Base-by-base conservation (phyloP, 129 eudicot species). In the Pulicaria dysenterica region DNA sequence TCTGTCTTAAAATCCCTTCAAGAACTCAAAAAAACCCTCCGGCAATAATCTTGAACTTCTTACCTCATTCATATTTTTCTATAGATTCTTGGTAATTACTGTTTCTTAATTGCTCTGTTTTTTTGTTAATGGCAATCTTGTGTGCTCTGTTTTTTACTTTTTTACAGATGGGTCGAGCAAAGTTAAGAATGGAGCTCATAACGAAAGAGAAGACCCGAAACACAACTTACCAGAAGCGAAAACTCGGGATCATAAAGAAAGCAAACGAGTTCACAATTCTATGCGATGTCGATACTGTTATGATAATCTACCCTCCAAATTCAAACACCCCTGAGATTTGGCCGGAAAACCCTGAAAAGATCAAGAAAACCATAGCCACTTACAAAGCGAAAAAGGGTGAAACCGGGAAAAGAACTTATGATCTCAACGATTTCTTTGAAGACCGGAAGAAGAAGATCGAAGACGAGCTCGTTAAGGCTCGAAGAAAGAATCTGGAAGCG, bases 401-500 rank as follows among this genome's bases (percentile, higher is more conserved):
- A 3, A 34, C 71, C 7, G 83, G 82, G 7, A 83, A 80, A 44
- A 61, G 70, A 54, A 77, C 67, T 2, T 80, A 69, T 17, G 72
- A 50, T 11, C 76, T 86, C 36, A 54, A 73, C 0, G 88, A 86
- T 45, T 83, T 82, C 56, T 83, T 76, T 41, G 62, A 73, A 8
- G 87, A 83, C 38, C 67, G 91, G 6, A 86, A 80, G 77, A 80
- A 73, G 36, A 86, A 73, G 72, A 73, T 86, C 12, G 87, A 86
- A 48, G 91, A 83, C 0, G 91, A 86, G 42, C 79, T 86, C 3
- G 59, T 71, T 4, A 86, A 86, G 46, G 77, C 81, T 5, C 75
- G 83, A 1, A 80, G 66, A 46, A 68, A 63, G 46, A 82, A 82
- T 70, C 68, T 82, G 79, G 90, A 85, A 51, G 76, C 83, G 15